Evolutionary conservation across 345 rosid species (phyloP), one percentile per base, ranked within the genome.

Genomic region (Tarenaya hassleriana): DNA sequence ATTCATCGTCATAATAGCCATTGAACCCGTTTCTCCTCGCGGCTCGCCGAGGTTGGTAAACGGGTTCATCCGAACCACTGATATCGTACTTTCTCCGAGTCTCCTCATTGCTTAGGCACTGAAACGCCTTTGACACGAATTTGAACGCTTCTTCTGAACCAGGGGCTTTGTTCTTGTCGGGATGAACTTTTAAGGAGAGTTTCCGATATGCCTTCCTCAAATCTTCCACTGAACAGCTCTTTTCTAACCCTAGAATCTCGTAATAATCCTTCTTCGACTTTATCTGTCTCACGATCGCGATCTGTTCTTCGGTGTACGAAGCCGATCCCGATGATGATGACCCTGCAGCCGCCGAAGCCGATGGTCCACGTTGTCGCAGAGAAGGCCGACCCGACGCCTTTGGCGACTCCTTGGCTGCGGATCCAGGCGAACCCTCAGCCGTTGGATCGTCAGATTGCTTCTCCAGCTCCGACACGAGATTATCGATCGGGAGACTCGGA

Each of bases 61-160:
- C 75, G 1, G 88, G 80, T 49, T 92, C 98, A 8, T 88, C 96
- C 0, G 82, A 76, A 0, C 98, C 97, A 8, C 77, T 70, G 0
- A 88, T 32, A 33, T 92, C 95, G 41, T 92, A 92, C 52, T 75
- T 85, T 29, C 63, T 79, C 56, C 94, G 58, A 43, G 60, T 68
- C 58, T 81, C 97, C 7, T 72, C 88, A 44, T 73, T 75, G 78
- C 86, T 83, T 57, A 92, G 72, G 68, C 97, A 92, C 68, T 88
- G 97, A 68, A 92, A 92, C 4, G 98, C 94, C 58, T 85, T 85
- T 0, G 97, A 88, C 13, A 92, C 88, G 6, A 77, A 61, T 59
- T 88, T 92, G 61, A 88, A 92, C 3, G 91, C 86, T 52, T 92
- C 98, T 53, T 92, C 98, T 8, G 98, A 82, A 0, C 96, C 98